Percentiles rank a stretch among this genome's conserved stretches.
phyloP scores from a whole-genome alignment of 202 grass and related monocot species.

The Musa balbisiana region DNA sequence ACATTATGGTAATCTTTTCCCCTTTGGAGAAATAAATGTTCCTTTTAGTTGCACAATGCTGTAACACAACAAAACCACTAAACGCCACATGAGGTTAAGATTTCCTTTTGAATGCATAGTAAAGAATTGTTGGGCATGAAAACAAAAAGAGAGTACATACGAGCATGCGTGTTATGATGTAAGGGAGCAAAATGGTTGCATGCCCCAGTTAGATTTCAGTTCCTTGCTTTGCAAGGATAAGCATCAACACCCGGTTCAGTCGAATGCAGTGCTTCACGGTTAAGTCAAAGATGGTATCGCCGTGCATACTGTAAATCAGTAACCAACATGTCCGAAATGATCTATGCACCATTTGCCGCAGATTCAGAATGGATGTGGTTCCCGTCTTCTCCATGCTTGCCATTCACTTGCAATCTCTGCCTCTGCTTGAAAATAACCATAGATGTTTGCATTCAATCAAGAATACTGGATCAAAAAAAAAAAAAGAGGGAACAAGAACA shows the following conservation, averaged over 20 bases:
- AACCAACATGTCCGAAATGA: not conserved
- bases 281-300: not conserved
- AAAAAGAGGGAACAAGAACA: not conserved
- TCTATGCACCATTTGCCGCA: conserved; percentile 14
- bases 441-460: not conserved
- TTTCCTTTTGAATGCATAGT: not conserved
- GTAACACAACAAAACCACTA: too few species aligned
- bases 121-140: not conserved
- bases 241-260: too few species aligned
- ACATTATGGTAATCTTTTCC: too few species aligned
- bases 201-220: not conserved
- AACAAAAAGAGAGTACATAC: not conserved
- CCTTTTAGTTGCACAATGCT: too few species aligned
- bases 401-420: conserved; percentile 63
- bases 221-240: too few species aligned
- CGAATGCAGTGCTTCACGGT: not conserved
- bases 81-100: too few species aligned
- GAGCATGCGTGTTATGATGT: not conserved
- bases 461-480: too few species aligned
- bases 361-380: conserved; percentile 47
- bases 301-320: not conserved
- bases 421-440: conserved; percentile 34
- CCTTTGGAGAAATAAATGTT: too few species aligned
- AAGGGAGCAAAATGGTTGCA: not conserved
- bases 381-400: conserved; percentile 57